A percentile compares a stretch with the other conserved stretches of the same genome.
Evolutionary conservation across 768 basidiomycete species (phyloP).

Genomic region (Gautieria morchelliformis): DNA sequence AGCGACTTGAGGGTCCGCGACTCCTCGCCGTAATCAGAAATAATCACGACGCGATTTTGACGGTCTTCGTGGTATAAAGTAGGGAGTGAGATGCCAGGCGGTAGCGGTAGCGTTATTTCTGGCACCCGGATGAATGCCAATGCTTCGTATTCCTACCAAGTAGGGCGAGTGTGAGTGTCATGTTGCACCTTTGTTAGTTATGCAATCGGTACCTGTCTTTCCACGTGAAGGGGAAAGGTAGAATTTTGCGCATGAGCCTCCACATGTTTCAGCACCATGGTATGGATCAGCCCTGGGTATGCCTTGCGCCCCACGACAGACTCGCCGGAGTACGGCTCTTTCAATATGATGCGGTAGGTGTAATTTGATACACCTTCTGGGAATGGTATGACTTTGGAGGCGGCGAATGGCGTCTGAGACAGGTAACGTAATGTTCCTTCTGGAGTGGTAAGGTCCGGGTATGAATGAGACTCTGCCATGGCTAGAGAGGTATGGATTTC

Average conservation of each 20-base stretch:
- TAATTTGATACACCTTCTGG: conserved; percentile 49
- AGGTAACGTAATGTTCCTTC: conserved; percentile 35
- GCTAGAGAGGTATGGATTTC: too few species aligned
- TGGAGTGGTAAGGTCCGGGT: conserved; percentile 19
- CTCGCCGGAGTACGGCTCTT: conserved; percentile 24
- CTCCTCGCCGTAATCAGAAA: conserved; percentile 49
- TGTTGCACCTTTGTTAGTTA: not conserved
- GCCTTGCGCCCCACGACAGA: not conserved
- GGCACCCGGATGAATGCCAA: conserved; percentile 39
- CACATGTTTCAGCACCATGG: conserved; percentile 52
- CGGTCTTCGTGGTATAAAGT: conserved; percentile 36
- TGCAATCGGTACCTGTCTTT: conserved; percentile 40
- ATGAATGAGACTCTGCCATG: too few species aligned
- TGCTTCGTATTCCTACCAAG: conserved; percentile 28
- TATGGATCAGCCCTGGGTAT: conserved; percentile 26
- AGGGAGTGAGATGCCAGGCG: conserved; percentile 35
- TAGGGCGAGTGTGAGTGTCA: not conserved
- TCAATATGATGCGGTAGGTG: conserved; percentile 43
- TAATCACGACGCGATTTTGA: conserved; percentile 41
- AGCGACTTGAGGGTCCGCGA: conserved; percentile 30
- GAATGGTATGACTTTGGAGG: conserved; percentile 29
- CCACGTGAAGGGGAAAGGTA: conserved; percentile 23
- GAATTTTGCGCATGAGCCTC: conserved; percentile 29
- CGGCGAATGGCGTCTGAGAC: conserved; percentile 36
- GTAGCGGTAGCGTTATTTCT: conserved; percentile 22